Evolutionary conservation across 768 basidiomycete species (phyloP), one percentile per base, ranked within the genome.

Genomic region (Rhodotorula babjevae): DNA sequence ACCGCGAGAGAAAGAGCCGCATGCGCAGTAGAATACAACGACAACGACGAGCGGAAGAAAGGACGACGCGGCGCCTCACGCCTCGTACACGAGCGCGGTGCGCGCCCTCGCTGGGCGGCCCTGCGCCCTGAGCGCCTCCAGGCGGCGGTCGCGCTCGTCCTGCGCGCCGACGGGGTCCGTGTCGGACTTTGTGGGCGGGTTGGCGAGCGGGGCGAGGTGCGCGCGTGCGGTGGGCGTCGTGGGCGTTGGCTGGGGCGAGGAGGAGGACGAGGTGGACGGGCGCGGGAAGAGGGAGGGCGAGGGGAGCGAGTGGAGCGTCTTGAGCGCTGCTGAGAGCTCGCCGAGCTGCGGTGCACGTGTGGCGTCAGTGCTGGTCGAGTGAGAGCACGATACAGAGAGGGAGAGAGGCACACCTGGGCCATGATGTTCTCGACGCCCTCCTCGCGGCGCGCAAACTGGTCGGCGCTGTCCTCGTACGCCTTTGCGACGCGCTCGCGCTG

Each of bases 271-370:
- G 59, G 56, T 11, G 12, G 40, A 59, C 21, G 40, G 33, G 36
- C 63, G 46, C 0, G 72, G 68, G 52, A 73, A 73, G 19, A 73
- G 58, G n/a, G 52, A 63, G 16, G 72, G 72, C 11, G 72, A 40
- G 9, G 72, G 67, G 25, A 73, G 58, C 9, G 67, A 49, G 36
- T 73, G 72, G 42, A 73, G 64, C 2, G 68, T 52, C 63, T 73
- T 73, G 63, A 73, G 67, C 59, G 72, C 72, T 25, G 63, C 12
- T 27, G 66, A 64, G 25, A 68, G 67, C 12, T 55, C 59, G 12
- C 56, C n/a, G 42, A 68, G 61, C 71, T 72, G 65, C 58, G 21
- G 12, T 5, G 29, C 14, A 7, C 2, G 9, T 58, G 23, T 53
- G 33, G 14, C 18, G 21, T 57, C 56, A n/a, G 25, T 25, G 3